Evolutionary conservation across 1,284 basidiomycete species (phyloP).

Genomic region (Megacollybia platyphylla): DNA sequence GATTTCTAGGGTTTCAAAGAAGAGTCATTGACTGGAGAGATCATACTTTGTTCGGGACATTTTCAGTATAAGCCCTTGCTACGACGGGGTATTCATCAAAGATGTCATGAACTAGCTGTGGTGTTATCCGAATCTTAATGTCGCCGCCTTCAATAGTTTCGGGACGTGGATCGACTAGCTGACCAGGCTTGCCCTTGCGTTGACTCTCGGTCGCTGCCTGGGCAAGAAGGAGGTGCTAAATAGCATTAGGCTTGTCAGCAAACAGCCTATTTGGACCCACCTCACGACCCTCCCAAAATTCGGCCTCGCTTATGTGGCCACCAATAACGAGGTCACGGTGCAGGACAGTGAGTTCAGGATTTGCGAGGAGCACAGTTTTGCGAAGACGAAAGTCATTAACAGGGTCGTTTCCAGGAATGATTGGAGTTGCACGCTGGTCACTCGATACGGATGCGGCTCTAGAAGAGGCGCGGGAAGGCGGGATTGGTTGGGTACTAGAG

Average conservation of each 20-base stretch:
- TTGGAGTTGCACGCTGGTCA: slow-evolving; percentile 36
- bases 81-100: slow-evolving; percentile 98
- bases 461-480: slow-evolving; percentile 27
- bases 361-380: slow-evolving; percentile 68
- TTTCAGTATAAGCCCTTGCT: slow-evolving; percentile 82
- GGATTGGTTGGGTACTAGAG: slow-evolving; percentile 13
- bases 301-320: slow-evolving; percentile 78
- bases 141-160: slow-evolving; percentile 70
- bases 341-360: slow-evolving; percentile 63
- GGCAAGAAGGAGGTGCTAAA: slow-evolving; percentile 55
- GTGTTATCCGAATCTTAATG: slow-evolving; percentile 85
- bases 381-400: slow-evolving; percentile 58
- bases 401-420: slow-evolving; percentile 44
- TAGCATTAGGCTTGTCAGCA: slow-evolving; percentile 2
- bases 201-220: slow-evolving; percentile 65
- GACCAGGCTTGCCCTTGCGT: slow-evolving; percentile 71
- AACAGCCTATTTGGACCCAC: slow-evolving; percentile 23
- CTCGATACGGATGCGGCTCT: slow-evolving; percentile 49
- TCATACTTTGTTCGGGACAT: slow-evolving; percentile 75
- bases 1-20: slow-evolving; percentile 9
- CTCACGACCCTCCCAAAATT: slow-evolving; percentile 94
- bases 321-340: slow-evolving; percentile 80
- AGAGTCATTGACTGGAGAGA: slow-evolving; percentile 6
- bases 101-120: slow-evolving; percentile 87
- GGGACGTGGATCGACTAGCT: slow-evolving; percentile 83